Percentiles rank a stretch among this genome's conserved stretches.
Evolutionary conservation across 306 rosid genomes (phyloP).

Genomic region (Vachellia pachyceras): DNA sequence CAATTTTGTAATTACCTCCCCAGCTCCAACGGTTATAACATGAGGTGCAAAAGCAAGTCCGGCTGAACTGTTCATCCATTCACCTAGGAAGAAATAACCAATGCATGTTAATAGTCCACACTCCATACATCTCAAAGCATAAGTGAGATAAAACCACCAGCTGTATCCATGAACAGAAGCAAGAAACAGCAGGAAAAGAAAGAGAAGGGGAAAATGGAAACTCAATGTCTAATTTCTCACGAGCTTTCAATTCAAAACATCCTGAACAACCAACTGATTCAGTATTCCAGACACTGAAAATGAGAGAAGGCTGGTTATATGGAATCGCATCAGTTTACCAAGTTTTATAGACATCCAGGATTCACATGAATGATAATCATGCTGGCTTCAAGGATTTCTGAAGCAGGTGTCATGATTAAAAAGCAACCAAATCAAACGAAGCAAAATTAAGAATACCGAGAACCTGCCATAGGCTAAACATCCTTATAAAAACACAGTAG

Average conservation of each 20-base stretch:
- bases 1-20: conserved; percentile 70
- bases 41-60: conserved; percentile 97
- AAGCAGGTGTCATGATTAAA: conserved; percentile 24
- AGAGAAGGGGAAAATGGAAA: conserved; percentile 14
- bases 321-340: background rate
- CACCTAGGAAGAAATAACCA: conserved; percentile 58
- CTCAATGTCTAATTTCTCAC: background rate
- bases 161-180: conserved; percentile 12
- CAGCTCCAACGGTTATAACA: conserved; percentile 75
- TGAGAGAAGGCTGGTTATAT: conserved; percentile 4
- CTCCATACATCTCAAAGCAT: background rate
- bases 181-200: background rate
- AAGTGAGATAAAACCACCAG: conserved; percentile 8
- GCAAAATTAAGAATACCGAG: conserved; percentile 6
- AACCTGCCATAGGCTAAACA: conserved; percentile 17
- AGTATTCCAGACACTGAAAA: background rate
- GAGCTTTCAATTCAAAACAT: background rate
- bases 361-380: conserved; percentile 9
- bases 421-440: conserved; percentile 13
- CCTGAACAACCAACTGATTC: conserved; percentile 14
- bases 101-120: conserved; percentile 30
- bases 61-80: conserved; percentile 98
- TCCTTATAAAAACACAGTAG: conserved; percentile 19
- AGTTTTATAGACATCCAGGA: conserved; percentile 26
- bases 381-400: background rate